Evolutionary conservation across 768 basidiomycete genomes (phyloP), one percentile per base, ranked within the genome.

Genomic region (Lentinula raphanica): DNA sequence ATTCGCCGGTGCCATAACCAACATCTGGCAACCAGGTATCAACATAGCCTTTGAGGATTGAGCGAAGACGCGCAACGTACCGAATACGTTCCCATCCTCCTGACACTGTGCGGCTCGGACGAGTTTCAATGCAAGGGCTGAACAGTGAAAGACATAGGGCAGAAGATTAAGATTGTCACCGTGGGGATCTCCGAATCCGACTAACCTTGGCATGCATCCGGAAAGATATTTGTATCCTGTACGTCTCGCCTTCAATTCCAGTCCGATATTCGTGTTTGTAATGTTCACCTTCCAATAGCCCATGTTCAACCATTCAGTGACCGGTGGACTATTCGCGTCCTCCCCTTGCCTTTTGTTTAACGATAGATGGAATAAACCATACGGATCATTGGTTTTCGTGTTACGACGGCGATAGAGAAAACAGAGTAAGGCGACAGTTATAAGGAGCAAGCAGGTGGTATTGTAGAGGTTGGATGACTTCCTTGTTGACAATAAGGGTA

Each of bases 271-370:
- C 38, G n/a, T 38, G 25, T 8, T 45, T 19, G 48, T 5, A n/a
- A 27, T 15, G 42, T 72, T 45, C 36, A 83, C 86, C 77, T 79
- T 79, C 86, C 85, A 87, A 60, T 75, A 84, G 3, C 86, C 86
- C 81, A 87, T 84, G 68, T 88, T 87, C 32, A 87, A 68, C 87
- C 86, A 87, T 68, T 88, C 84, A 1, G 85, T 86, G 17, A 59
- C 60, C n/a, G 80, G 82, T 1, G 60, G 62, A 19, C 58, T 50
- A 17, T 61, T 50, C 11, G 65, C 62, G 38, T 68, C 63, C 23
- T 75, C 74, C 13, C 69, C 71, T 21, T 79, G 70, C 25, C 71
- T 56, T 58, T 67, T 69, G 65, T 87, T 86, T 56, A 86, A 69
- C 1, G 71, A 60, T 13, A 84, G 69, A 64, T 88, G 85, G 60